Conservation (phyloP, 805 yeast genomes). For the Metschnikowia bowlesiae region DNA sequence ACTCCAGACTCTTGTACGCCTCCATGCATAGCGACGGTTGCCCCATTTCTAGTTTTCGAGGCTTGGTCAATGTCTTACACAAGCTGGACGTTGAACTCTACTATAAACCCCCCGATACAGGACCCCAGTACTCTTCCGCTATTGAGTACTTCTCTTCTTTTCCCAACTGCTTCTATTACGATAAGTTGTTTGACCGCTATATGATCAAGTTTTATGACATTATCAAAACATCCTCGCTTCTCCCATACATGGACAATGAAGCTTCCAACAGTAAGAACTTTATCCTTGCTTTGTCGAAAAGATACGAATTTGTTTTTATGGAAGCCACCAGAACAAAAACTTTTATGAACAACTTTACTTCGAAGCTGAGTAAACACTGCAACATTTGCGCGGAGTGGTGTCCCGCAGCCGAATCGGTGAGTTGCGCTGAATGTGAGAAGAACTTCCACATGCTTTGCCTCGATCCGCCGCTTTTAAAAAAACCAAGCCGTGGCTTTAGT, state of each 20-base stretch:
- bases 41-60: slow-evolving; percentile 71
- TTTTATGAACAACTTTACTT: slow-evolving; percentile 56
- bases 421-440: slow-evolving; percentile 72
- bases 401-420: slow-evolving; percentile 62
- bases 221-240: slow-evolving; percentile 53
- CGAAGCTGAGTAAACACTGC: slow-evolving; percentile 48
- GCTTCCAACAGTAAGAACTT: slow-evolving; percentile 57
- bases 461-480: slow-evolving; percentile 74
- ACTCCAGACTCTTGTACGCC: slow-evolving; percentile 74
- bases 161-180: slow-evolving; percentile 80
- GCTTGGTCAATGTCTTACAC: slow-evolving; percentile 67
- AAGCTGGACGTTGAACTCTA: slow-evolving; percentile 57
- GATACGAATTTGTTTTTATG: slow-evolving; percentile 70
- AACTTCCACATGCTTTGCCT: slow-evolving; percentile 78
- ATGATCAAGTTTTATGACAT: slow-evolving; percentile 80
- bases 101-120: slow-evolving; percentile 11
- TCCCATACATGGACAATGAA: slow-evolving; percentile 23
- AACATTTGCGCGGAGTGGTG: slow-evolving; percentile 85
- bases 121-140: slow-evolving; percentile 12
- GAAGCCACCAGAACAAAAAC: slow-evolving; percentile 66
- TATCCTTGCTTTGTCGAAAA: slow-evolving; percentile 55
- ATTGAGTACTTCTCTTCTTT: slow-evolving; percentile 49
- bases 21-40: slow-evolving; percentile 85
- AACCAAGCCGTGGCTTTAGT: slow-evolving; percentile 82
- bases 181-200: slow-evolving; percentile 78